Percentiles rank a stretch among this genome's conserved stretches.
Conservation (phyloP, 1,139 yeast species). For the Sugiyamaella novakii region DNA sequence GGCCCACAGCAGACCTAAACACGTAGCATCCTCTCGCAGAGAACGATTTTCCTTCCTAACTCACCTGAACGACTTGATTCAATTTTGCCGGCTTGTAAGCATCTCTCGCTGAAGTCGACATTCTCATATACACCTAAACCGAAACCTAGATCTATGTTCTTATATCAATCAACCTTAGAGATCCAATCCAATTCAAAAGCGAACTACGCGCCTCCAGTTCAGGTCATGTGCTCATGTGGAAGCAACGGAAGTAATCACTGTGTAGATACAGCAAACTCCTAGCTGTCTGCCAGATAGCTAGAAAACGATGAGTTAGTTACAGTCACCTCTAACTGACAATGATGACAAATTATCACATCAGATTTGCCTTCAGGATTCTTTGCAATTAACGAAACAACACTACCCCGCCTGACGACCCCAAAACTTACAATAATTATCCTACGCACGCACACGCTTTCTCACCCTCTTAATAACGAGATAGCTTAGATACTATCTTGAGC, state of each 20-base stretch:
- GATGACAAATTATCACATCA: no score
- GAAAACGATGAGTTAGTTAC: no score
- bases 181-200: neutral
- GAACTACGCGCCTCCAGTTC: constrained; percentile 9
- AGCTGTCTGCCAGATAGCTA: neutral
- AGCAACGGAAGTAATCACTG: neutral
- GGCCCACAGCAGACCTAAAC: neutral
- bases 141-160: neutral
- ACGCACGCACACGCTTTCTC: no score
- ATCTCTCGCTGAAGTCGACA: constrained; percentile 18
- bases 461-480: no score
- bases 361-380: no score
- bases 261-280: neutral
- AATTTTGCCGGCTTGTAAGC: constrained; percentile 35
- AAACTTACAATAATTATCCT: no score
- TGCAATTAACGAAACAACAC: no score
- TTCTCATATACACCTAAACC: constrained; percentile 5
- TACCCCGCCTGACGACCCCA: no score
- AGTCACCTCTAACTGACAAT: no score
- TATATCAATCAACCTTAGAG: neutral
- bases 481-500: no score
- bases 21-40: neutral
- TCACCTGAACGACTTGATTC: constrained; percentile 44
- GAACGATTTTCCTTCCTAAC: constrained; percentile 14
- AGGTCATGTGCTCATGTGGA: constrained; percentile 13